Base-by-base conservation (phyloP, 495 filamentous ascomycete genomes). In the Astrothelium macrocarpum region DNA sequence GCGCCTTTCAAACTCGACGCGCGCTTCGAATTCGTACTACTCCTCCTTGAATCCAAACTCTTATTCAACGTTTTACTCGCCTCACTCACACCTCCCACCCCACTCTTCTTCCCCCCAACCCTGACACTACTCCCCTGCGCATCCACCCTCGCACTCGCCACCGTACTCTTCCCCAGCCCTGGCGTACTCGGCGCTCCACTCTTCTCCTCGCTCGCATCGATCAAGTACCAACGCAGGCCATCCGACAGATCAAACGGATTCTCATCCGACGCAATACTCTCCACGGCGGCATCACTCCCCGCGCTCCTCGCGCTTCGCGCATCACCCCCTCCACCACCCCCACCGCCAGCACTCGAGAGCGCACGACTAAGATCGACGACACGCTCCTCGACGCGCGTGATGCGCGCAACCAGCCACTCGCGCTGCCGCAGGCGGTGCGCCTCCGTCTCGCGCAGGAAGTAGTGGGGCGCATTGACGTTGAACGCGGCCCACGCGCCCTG, bases 231-330 rank as follows among this genome's bases (percentile, higher is more conserved):
- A 32, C 93, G 83, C 20, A 99, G 78, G 20, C 94, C 94, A 70
- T 99, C 94, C 0, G 91, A 96, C 18, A 99, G 82, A 66, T 96
- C 92, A 69, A 97, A 99, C 1, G 94, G 94, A 71, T 99, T 99
- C 64, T 99, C 94, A 65, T 98, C 92, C 4, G 82, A 84, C 10
- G 69, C 61, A 12, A 61, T 70, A 59, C 69, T 65, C 23, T 2
- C 3, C 5, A 29, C 49, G 0, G 49, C 49, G 10, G 49, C 49
- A 16, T 56, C 49, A 25, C 49, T 56, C 0, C 65, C 62, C 7
- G 56, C 14, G 34, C 34, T n/a, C n/a, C n/a, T n/a, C n/a, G n/a
- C n/a, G 29, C 56, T 61, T 14, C 53, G 29, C 34, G 53, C 65
- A 28, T 72, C 71, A 36, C 69, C 71, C 7, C 64, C 65, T 18